Base-by-base conservation (phyloP, 1,139 yeast species). In the Pichia sp. region DNA sequence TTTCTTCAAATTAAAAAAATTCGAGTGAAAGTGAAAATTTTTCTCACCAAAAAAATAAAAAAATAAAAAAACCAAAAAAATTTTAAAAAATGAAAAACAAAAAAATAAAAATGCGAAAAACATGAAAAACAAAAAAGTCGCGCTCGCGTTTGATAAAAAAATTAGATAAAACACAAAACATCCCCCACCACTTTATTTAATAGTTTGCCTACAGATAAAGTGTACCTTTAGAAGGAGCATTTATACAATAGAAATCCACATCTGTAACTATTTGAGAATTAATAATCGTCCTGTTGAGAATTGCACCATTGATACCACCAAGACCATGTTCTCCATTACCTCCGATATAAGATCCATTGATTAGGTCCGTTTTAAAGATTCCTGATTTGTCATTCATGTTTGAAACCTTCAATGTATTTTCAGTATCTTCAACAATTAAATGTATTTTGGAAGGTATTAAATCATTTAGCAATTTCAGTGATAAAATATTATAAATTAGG, bases 361-460 rank as follows among this genome's bases (percentile, higher is more conserved):
- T 22, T 18, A 41, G 30, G 6, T 48, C 47, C 2, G 19, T 10
- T 41, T 34, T 44, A 27, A 44, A 38, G 14, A 44, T 34, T 14
- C 19, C n/a, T 25, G 36, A 27, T 18, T 44, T 41, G 18, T 31
- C 34, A 22, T 28, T 16, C 18, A 18, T 22, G 3, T 28, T 25
- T 9, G 42, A 25, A 8, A 39, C 36, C 4, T 13, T 30, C 10
- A 25, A n/a, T 11, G 45, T 41, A n/a, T 43, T 41, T 39, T 45
- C 48, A 1, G 42, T 48, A 39, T 50, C 53, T 47, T 50, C 53
- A 7, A 50, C 47, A 31, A 50, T 43, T 4, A 50, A 31, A 14
- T 31, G 14, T 19, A 47, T 45, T 22, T 45, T 47, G 5, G 27
- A 8, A 13, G 53, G 53, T 11, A 47, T 18, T 5, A 50, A 3